phyloP scores from a whole-genome alignment of 805 yeast species.

The Yarrowia hollandica region DNA sequence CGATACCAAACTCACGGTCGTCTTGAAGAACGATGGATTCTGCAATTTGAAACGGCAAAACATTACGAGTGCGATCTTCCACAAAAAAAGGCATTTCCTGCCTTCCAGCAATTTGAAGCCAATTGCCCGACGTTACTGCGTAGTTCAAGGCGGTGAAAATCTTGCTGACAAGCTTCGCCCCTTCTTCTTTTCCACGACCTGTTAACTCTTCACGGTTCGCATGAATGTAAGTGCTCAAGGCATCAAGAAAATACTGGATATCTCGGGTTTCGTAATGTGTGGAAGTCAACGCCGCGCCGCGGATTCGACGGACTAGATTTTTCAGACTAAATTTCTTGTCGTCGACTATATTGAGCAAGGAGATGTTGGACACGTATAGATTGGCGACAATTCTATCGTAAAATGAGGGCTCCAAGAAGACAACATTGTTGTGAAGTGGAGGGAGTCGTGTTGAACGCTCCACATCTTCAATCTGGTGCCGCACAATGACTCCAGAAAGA shows the following conservation, averaged over 20 bases:
- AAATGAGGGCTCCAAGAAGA: constrained; percentile 6
- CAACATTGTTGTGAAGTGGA: background rate
- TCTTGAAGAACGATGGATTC: background rate
- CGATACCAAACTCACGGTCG: background rate
- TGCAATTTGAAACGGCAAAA: background rate
- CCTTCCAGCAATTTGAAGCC: background rate
- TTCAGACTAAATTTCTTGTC: background rate
- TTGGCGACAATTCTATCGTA: constrained; percentile 3
- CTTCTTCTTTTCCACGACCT: background rate
- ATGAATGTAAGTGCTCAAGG: background rate
- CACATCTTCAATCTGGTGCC: background rate
- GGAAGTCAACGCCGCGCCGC: background rate
- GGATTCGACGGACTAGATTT: background rate
- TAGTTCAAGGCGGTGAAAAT: background rate
- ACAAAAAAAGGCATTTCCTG: constrained; percentile 6
- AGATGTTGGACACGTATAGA: background rate
- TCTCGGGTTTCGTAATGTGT: constrained; percentile 2
- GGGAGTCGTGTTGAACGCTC: background rate
- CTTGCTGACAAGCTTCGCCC: background rate
- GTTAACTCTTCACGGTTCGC: background rate
- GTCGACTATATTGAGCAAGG: background rate
- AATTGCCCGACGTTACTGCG: background rate
- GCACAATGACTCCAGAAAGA: background rate
- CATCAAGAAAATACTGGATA: background rate
- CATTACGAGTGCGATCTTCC: background rate